phyloP scores from a whole-genome alignment of 2,329 filamentous ascomycete genomes.

The Grosmannia serpens region DNA sequence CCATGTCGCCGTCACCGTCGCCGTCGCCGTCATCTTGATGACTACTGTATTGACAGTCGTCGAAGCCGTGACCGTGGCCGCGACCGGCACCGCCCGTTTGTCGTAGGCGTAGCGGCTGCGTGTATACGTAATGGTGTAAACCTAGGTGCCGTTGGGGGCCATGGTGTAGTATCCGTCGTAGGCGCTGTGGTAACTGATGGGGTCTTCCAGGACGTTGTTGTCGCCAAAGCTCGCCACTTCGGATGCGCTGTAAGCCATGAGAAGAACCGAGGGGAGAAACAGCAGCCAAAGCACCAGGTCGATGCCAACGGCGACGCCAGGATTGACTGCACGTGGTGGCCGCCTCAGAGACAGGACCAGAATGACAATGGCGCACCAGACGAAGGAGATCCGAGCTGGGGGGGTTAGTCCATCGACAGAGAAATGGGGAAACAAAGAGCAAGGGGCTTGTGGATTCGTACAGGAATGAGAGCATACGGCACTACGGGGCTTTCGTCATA shows the following conservation, averaged over 20 bases:
- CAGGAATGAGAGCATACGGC: not conserved
- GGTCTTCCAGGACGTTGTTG: not conserved
- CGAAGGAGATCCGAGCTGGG: constrained; percentile 3
- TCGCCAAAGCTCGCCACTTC: not conserved
- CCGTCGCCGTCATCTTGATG: too few species aligned
- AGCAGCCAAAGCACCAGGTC: too few species aligned
- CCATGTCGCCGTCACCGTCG: too few species aligned
- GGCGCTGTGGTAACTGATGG: not conserved
- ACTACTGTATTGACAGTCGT: too few species aligned
- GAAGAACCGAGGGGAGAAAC: too few species aligned
- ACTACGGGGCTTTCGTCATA: not conserved
- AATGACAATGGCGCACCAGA: constrained; percentile 5
- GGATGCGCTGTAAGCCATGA: not conserved
- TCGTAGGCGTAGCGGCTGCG: not conserved
- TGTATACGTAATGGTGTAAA: constrained; percentile 3
- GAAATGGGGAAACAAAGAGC: not conserved
- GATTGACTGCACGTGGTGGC: too few species aligned
- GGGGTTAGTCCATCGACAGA: too few species aligned
- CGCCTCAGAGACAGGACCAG: constrained; percentile 3
- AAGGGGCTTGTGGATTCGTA: not conserved
- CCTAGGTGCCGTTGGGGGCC: constrained; percentile 10
- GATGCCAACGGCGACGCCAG: too few species aligned
- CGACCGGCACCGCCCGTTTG: too few species aligned
- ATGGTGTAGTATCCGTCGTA: constrained; percentile 1
- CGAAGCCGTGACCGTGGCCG: too few species aligned